Evolutionary conservation across 2,329 filamentous ascomycete species (phyloP), one percentile per base, ranked within the genome.

Genomic region (Venturia asperata): DNA sequence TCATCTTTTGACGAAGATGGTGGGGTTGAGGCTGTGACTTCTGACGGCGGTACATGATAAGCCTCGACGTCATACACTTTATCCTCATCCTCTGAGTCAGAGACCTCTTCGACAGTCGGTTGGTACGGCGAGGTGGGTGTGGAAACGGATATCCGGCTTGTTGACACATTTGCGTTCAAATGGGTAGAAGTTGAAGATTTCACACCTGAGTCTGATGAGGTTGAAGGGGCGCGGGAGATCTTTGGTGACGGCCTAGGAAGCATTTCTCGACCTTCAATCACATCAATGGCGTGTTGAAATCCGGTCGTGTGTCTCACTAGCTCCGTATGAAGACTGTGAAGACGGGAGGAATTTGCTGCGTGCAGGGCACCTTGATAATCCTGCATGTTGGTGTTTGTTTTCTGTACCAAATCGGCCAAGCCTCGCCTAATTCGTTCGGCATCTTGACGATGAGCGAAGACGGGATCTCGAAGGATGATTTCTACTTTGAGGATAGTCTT

Each of bases 51-150:
- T 13, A 64, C 30, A 34, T 58, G 58, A 27, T 58, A 55, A 5
- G 45, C n/a, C 39, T 65, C n/a, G 24, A 65, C 63, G 37, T 61
- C 24, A 39, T 61, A 24, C 4, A 34, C 13, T n/a, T 61, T 61
- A 17, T 66, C 64, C 42, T 66, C 64, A 17, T 42, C 61, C 15
- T 21, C n/a, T 11, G 21, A 19, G 41, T 63, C 64, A 5, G 41
- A 24, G 30, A 62, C 24, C n/a, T 66, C 64, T 63, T 66, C 64
- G n/a, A 66, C 60, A 9, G 61, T 63, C 17, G 64, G 64, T 52
- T 66, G 64, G 47, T 63, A 66, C 17, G 64, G 64, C 11, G 62
- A 65, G 11, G 5, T n/a, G 19, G 64, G 64, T 2, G 47, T 39
- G 24, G 64, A 66, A 13, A 61, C 21, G 1, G 55, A 27, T 15